A percentile compares a stretch with the other conserved stretches of the same genome.
These are phyloP conservation scores for Plenodomus lindquistii DNA, from an alignment of 2,329 filamentous ascomycete genomes.

Conservation along the genomic window DNA sequence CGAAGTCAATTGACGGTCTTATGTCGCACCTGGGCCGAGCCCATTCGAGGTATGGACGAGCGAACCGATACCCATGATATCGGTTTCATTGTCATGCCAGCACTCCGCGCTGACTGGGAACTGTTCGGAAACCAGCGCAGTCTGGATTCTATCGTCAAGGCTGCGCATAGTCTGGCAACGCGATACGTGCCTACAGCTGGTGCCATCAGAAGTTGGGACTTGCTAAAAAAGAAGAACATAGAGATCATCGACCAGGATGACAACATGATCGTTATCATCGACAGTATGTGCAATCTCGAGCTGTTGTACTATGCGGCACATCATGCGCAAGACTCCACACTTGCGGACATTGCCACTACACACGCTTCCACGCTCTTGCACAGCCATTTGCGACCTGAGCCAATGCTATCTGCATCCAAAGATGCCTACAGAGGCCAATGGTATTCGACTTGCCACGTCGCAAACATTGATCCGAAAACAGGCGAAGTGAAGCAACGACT, in stretches of 20 bases:
- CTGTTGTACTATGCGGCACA: constrained; percentile 49
- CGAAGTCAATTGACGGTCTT: constrained; percentile 11
- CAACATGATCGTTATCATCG: constrained; percentile 51
- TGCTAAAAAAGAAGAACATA: constrained; percentile 47
- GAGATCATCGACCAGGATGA: constrained; percentile 40
- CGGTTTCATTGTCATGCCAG: constrained; percentile 51
- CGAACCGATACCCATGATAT: constrained; percentile 49
- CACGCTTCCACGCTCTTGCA: too few species aligned
- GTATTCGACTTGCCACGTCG: constrained; percentile 46
- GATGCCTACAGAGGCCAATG: constrained; percentile 19
- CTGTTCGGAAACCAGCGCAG: constrained; percentile 45
- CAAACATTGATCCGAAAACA: constrained; percentile 48
- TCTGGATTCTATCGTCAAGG: constrained; percentile 39
- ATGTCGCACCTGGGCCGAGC: constrained; percentile 47
- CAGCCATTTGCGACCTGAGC: constrained; percentile 8
- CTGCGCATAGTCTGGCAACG: constrained; percentile 44
- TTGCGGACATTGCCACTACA: constrained; percentile 24
- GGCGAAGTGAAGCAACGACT: constrained; percentile 41
- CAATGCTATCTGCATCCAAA: constrained; percentile 46
- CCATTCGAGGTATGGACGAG: constrained; percentile 38
- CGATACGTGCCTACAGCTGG: constrained; percentile 43
- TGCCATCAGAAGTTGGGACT: constrained; percentile 52
- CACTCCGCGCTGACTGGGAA: constrained; percentile 46
- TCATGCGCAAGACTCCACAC: constrained; percentile 34
- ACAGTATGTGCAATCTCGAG: constrained; percentile 44